These are phyloP conservation scores for Croton setiger DNA, from an alignment of 441 rosid genomes.

Conservation along the genomic window DNA sequence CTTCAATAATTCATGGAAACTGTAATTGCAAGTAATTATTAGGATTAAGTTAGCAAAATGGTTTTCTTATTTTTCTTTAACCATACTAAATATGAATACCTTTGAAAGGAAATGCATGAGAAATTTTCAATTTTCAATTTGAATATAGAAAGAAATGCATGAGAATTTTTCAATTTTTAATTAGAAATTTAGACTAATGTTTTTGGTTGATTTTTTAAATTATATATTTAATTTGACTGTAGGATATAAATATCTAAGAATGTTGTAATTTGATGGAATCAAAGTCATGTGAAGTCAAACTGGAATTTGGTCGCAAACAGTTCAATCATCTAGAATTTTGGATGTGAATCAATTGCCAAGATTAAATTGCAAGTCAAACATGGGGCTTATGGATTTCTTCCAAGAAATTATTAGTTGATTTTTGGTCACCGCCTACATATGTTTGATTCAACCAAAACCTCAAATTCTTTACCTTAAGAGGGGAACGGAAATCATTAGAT, in stretches of 20 bases:
- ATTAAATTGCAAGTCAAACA: neutral
- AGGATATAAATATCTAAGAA: neutral
- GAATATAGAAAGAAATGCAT: too few species aligned
- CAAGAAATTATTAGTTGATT: neutral
- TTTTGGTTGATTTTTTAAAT: neutral
- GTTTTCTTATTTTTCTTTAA: too few species aligned
- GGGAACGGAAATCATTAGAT: too few species aligned
- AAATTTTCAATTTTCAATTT: too few species aligned
- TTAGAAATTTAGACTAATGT: too few species aligned
- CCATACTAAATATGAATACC: too few species aligned
- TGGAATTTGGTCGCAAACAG: neutral
- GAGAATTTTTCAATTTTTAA: too few species aligned
- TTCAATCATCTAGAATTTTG: neutral
- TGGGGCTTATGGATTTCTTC: neutral
- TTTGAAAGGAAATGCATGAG: too few species aligned
- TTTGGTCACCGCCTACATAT: too few species aligned
- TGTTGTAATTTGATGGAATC: neutral
- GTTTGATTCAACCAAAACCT: too few species aligned
- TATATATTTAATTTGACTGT: neutral
- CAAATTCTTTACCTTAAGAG: too few species aligned
- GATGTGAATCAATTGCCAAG: neutral
- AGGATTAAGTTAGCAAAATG: slow-evolving; percentile 92
- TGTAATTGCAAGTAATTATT: slow-evolving; percentile 83
- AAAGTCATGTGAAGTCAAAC: neutral
- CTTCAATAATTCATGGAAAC: slow-evolving; percentile 82